Conservation (phyloP, 257 asterid genomes). For the Solanum sejunctum region DNA sequence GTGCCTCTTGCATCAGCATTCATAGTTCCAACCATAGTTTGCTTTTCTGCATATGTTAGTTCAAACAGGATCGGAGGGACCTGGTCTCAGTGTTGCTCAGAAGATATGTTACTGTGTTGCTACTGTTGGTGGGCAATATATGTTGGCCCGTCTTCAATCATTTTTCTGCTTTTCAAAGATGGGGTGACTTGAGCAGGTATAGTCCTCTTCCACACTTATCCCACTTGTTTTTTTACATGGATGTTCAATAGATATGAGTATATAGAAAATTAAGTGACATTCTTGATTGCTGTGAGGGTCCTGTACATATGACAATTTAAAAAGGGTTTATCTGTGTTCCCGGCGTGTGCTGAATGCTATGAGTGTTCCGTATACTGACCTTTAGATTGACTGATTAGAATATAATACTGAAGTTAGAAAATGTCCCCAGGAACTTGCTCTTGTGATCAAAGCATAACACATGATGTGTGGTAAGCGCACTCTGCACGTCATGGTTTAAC, state of each 20-base stretch:
- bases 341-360: background rate
- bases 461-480: background rate
- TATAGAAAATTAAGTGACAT: background rate
- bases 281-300: background rate
- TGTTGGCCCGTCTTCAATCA: constrained; percentile 82
- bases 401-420: background rate
- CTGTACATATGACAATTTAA: background rate
- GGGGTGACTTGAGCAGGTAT: constrained; percentile 90
- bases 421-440: background rate
- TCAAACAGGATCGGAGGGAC: background rate
- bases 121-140: constrained; percentile 83
- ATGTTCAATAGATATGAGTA: background rate
- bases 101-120: constrained; percentile 84
- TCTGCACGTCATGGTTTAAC: background rate
- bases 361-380: background rate
- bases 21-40: background rate
- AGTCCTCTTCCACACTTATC: background rate
- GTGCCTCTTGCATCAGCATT: background rate
- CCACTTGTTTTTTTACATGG: background rate
- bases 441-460: background rate
- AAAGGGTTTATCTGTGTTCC: background rate
- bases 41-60: background rate
- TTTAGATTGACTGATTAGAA: background rate
- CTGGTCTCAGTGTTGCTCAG: constrained; percentile 67
- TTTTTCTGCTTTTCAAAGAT: constrained; percentile 91